Percentiles rank a stretch among this genome's conserved stretches.
Evolutionary conservation across 2,329 filamentous ascomycete genomes (phyloP).

Genomic region (Ilyonectria mors-panacis): DNA sequence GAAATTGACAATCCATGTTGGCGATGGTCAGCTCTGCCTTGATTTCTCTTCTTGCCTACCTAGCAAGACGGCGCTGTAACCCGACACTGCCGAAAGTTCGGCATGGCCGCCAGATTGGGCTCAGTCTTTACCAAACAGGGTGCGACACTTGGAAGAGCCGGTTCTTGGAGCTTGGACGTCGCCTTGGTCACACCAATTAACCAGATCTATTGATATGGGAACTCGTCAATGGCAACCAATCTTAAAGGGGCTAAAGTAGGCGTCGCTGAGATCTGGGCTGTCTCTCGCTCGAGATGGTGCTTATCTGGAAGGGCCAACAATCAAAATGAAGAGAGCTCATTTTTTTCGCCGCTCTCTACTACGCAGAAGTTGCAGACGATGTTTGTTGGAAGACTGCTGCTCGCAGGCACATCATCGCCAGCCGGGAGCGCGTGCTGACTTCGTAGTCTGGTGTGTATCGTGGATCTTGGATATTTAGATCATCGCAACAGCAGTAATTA

Average conservation of each 20-base stretch:
- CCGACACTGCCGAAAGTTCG: neutral
- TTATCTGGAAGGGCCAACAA: slow-evolving; percentile 3
- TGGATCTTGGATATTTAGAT: neutral
- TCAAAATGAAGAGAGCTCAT: slow-evolving; percentile 12
- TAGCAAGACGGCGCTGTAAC: neutral
- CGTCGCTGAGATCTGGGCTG: neutral
- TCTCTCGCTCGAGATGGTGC: neutral
- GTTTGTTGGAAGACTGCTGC: neutral
- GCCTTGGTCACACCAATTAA: slow-evolving; percentile 6
- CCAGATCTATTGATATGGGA: neutral
- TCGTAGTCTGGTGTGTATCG: neutral
- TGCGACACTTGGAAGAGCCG: neutral
- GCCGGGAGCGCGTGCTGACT: neutral
- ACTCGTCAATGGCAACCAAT: neutral
- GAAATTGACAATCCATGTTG: neutral
- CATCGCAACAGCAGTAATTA: no score
- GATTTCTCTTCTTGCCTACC: neutral
- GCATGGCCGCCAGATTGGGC: slow-evolving; percentile 6
- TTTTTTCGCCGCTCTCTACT: slow-evolving; percentile 4
- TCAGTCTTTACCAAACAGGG: neutral
- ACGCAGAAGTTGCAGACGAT: neutral
- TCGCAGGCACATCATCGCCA: neutral
- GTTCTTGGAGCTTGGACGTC: slow-evolving; percentile 2
- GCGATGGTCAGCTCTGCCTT: neutral
- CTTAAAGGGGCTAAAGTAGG: slow-evolving; percentile 13